Evolutionary conservation across 2,329 filamentous ascomycete genomes (phyloP).

Genomic region (Fusarium sp.): DNA sequence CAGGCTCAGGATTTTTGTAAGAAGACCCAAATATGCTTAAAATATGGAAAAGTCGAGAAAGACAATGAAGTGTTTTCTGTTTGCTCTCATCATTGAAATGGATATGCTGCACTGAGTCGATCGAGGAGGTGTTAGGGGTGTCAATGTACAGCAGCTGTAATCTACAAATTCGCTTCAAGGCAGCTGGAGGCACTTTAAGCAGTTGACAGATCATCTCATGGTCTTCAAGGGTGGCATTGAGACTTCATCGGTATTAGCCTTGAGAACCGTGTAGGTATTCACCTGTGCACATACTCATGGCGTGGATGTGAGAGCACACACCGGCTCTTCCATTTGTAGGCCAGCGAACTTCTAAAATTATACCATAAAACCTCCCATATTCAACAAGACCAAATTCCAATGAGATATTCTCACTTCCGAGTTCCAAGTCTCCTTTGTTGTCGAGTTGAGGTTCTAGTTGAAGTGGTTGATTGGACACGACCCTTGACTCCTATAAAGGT

Average conservation of each 20-base stretch:
- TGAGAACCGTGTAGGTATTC: background rate
- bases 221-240: background rate
- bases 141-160: background rate
- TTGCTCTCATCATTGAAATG: background rate
- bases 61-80: background rate
- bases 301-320: background rate
- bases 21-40: no score
- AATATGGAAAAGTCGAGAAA: background rate
- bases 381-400: background rate
- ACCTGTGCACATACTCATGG: background rate
- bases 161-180: background rate
- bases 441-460: background rate
- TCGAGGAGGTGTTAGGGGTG: background rate
- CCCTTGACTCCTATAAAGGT: slow-evolving; percentile 22
- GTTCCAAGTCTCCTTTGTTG: background rate
- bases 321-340: background rate
- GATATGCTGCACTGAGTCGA: background rate
- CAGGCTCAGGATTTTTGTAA: no score
- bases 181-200: no score
- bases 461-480: slow-evolving; percentile 26
- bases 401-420: background rate
- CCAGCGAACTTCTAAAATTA: background rate
- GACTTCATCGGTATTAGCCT: background rate
- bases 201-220: background rate
- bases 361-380: background rate